Conservation (phyloP, 1,284 basidiomycete species). For the Ganoderma boninense region DNA sequence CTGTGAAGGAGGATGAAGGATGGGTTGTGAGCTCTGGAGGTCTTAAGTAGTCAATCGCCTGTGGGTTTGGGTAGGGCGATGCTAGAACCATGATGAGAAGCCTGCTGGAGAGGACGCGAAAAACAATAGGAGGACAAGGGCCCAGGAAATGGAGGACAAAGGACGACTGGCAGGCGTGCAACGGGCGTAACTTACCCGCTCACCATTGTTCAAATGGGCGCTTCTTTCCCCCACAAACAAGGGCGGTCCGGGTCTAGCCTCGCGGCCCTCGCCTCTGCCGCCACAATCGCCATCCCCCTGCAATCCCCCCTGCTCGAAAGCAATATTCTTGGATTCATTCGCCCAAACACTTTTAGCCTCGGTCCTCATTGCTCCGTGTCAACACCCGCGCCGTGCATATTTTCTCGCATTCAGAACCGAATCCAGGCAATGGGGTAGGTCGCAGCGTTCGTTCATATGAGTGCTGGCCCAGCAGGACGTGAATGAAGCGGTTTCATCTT, state of each 20-base stretch:
- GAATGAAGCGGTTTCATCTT: no score
- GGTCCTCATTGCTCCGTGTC: no score
- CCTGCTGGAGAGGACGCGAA: conserved; percentile 24
- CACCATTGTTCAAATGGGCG: conserved; percentile 30
- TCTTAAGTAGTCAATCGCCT: conserved; percentile 28
- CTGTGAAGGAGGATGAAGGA: conserved; percentile 25
- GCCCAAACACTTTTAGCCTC: no score
- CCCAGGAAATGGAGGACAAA: conserved; percentile 27
- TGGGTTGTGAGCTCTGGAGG: neutral
- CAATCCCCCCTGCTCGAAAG: no score
- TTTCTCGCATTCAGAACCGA: no score
- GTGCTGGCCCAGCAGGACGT: no score
- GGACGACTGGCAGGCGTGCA: conserved; percentile 19
- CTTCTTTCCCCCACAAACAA: neutral
- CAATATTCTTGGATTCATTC: no score
- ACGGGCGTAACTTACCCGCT: conserved; percentile 20
- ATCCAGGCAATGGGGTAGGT: no score
- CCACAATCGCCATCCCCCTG: no score
- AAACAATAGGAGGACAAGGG: conserved; percentile 33
- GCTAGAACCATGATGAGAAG: conserved; percentile 16
- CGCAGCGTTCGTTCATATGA: no score
- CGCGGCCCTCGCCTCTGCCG: no score
- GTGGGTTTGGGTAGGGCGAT: conserved; percentile 1
- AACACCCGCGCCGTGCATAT: no score
- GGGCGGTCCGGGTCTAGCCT: neutral